Percentiles rank a stretch among this genome's conserved stretches.
Evolutionary conservation across 371 early-diverging fungal genomes (phyloP).

Genomic region (Saksenaea oblongispora): DNA sequence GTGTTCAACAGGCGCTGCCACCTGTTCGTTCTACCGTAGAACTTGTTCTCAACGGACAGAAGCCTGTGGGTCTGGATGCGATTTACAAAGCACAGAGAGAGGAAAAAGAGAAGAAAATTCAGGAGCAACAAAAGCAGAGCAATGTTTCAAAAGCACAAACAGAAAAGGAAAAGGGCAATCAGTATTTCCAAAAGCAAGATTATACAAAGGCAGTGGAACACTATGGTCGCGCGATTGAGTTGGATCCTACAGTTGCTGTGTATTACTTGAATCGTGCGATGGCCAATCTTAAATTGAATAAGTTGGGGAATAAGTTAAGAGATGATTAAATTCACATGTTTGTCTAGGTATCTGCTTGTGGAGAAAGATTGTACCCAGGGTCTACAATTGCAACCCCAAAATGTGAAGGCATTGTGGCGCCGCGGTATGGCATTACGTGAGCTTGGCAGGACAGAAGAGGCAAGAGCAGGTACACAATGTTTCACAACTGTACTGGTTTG

Average conservation of each 20-base stretch:
- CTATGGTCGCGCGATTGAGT: constrained; percentile 71
- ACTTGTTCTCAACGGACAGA: constrained; percentile 14
- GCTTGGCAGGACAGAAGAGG: constrained; percentile 58
- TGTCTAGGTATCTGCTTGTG: constrained; percentile 62
- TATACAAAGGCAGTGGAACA: constrained; percentile 65
- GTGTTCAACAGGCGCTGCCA: constrained; percentile 15
- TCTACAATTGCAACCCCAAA: constrained; percentile 64
- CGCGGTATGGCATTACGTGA: constrained; percentile 71
- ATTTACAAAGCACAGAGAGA: constrained; percentile 8
- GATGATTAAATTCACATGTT: background rate
- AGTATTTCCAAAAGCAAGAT: constrained; percentile 70
- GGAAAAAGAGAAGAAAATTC: background rate
- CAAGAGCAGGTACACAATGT: constrained; percentile 51
- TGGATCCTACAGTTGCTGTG: constrained; percentile 66
- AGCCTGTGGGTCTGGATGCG: constrained; percentile 15
- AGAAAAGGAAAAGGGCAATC: constrained; percentile 73
- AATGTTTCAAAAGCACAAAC: constrained; percentile 7
- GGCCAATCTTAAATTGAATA: constrained; percentile 75
- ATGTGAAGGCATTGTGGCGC: constrained; percentile 84
- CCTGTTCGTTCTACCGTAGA: constrained; percentile 14
- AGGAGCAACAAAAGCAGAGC: background rate
- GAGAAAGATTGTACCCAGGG: constrained; percentile 74
- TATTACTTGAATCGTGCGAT: constrained; percentile 83
- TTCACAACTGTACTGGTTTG: background rate
- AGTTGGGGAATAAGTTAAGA: constrained; percentile 35